Evolutionary conservation across 1,139 yeast genomes (phyloP), one percentile per base, ranked within the genome.

Genomic region (Protomyces pachydermus): DNA sequence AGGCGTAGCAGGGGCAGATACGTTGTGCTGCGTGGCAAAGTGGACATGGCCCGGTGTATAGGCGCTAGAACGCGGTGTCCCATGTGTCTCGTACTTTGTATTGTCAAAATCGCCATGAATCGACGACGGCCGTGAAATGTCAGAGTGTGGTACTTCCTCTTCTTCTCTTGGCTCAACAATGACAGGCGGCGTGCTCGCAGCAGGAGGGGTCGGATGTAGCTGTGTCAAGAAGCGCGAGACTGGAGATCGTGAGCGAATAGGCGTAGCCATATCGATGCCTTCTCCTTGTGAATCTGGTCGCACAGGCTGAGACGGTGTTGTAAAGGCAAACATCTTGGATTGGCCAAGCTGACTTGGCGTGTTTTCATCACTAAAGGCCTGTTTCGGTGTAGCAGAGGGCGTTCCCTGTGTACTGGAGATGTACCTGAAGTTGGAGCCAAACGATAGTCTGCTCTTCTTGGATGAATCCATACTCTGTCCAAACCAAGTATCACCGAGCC

Each of bases 1-100:
- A 9, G 62, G 62, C 9, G 62, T 58, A 3, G 62, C 56, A 1
- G 62, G 62, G 2, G 62, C 62, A 32, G 56, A 51, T 4, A 37
- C 32, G 3, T 35, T 54, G 18, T 52, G 39, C 12, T 16, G 20
- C 9, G 38, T 28, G 4, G 53, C 54, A n/a, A 58, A 58, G 32
- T 58, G 62, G 14, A 58, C 62, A 4, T 42, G 46, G 4, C 48
- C 48, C 6, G 48, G 48, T 20, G 25, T 42, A 10, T 42, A 42
- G 18, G 62, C 56, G 8, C 39, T 55, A 16, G 54, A 51, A 14
- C 62, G 51, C 1, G 62, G 62, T 10, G 62, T 58, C 20, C 56
- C 62, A 12, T 58, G 62, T 3, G 48, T 16, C 10, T 57, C 61
- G 38, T 50, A 57, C 10, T 42, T 23, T 12, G 55, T 48, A 2